Percentiles rank a stretch among this genome's conserved stretches.
Evolutionary conservation across 2,329 filamentous ascomycete genomes (phyloP).

Genomic region (Aspergillus sergii): DNA sequence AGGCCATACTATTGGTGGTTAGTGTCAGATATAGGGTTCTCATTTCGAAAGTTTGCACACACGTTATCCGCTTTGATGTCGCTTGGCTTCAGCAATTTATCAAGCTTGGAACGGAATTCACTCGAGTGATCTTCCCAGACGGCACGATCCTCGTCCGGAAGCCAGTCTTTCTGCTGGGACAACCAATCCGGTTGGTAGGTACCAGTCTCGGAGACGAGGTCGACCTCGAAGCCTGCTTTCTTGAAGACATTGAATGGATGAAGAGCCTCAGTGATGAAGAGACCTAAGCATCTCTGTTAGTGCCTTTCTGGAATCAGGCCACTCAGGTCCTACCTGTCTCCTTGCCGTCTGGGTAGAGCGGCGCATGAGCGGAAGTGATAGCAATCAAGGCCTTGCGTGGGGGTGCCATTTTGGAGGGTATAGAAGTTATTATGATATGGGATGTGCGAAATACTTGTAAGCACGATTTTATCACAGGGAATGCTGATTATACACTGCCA

Average conservation of each 20-base stretch:
- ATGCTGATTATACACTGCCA: neutral
- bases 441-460: neutral
- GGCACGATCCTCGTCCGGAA: conserved; percentile 34
- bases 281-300: neutral
- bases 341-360: conserved; percentile 8
- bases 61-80: conserved; percentile 29
- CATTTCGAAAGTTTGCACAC: neutral
- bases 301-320: neutral
- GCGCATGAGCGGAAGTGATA: conserved; percentile 7
- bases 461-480: neutral
- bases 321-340: neutral
- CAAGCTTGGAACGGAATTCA: conserved; percentile 38
- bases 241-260: conserved; percentile 16
- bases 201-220: conserved; percentile 45
- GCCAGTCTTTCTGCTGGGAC: conserved; percentile 37
- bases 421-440: neutral
- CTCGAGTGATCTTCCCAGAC: conserved; percentile 35
- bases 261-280: conserved; percentile 11
- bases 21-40: neutral
- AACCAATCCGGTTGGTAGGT: conserved; percentile 40
- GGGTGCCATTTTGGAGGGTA: neutral
- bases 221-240: conserved; percentile 42
- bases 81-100: conserved; percentile 30
- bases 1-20: conserved; percentile 32
- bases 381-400: conserved; percentile 6